Percentiles rank a stretch among this genome's conserved stretches.
Evolutionary conservation across 2,329 filamentous ascomycete species (phyloP).

Genomic region (Endothia cerciana): DNA sequence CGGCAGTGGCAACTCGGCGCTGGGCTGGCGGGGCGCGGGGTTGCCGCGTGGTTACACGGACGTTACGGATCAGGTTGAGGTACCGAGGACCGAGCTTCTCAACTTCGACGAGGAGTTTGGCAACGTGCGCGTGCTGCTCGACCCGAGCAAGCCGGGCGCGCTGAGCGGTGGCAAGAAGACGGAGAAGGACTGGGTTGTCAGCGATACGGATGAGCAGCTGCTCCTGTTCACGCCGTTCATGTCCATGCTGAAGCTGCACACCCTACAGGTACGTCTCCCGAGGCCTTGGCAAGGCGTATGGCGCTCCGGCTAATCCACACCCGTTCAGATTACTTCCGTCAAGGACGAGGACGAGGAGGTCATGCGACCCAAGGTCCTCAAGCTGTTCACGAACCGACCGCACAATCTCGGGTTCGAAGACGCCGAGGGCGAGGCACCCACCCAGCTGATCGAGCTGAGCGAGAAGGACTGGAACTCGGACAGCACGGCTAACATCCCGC

Average conservation of each 20-base stretch:
- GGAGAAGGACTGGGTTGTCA: slow-evolving; percentile 86
- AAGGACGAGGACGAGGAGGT: slow-evolving; percentile 68
- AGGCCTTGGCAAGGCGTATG: not conserved
- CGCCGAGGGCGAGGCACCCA: slow-evolving; percentile 81
- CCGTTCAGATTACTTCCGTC: slow-evolving; percentile 77
- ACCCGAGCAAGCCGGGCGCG: slow-evolving; percentile 66
- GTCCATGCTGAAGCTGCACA: slow-evolving; percentile 85
- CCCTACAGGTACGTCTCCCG: slow-evolving; percentile 60
- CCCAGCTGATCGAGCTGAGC: slow-evolving; percentile 77
- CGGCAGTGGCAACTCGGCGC: slow-evolving; percentile 47
- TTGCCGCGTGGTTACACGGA: slow-evolving; percentile 82
- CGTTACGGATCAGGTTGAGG: slow-evolving; percentile 80
- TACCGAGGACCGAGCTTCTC: slow-evolving; percentile 80
- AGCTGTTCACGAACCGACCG: slow-evolving; percentile 84
- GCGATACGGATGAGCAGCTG: slow-evolving; percentile 94
- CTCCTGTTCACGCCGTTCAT: slow-evolving; percentile 93
- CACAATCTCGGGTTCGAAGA: slow-evolving; percentile 95
- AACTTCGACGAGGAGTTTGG: slow-evolving; percentile 83
- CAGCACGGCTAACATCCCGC: slow-evolving; percentile 70
- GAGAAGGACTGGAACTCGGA: slow-evolving; percentile 81
- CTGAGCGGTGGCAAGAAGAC: slow-evolving; percentile 61
- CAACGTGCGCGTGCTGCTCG: slow-evolving; percentile 74
- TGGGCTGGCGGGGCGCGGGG: slow-evolving; percentile 72
- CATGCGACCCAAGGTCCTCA: slow-evolving; percentile 80
- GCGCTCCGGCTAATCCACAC: not conserved